Percentiles rank a stretch among this genome's conserved stretches.
phyloP scores from a whole-genome alignment of 176 grass and related monocot species.

The barley (Hordeum vulgare) region DNA sequence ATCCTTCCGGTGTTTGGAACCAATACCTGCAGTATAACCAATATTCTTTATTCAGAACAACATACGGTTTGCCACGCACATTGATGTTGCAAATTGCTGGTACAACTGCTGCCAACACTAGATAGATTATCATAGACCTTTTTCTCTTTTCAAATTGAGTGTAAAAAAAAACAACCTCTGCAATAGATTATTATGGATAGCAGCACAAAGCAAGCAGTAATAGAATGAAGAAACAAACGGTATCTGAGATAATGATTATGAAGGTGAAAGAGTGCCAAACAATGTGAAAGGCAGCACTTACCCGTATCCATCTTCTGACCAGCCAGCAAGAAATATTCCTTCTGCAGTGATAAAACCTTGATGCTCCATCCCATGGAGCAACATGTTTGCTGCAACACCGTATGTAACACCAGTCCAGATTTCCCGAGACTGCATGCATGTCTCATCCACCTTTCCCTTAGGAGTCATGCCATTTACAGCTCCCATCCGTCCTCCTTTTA shows the following conservation, averaged over 20 bases:
- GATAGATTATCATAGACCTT: neutral
- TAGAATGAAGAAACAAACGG: neutral
- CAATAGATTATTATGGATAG: neutral
- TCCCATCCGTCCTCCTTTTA: conserved; percentile 84
- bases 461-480: conserved; percentile 95
- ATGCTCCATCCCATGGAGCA: conserved; percentile 92
- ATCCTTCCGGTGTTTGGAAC: conserved; percentile 96
- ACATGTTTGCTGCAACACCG: conserved; percentile 81
- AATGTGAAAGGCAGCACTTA: conserved; percentile 25
- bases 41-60: neutral
- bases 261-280: neutral
- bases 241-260: neutral
- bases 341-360: conserved; percentile 81
- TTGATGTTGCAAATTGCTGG: neutral
- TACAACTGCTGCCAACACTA: neutral
- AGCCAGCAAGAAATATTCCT: conserved; percentile 77
- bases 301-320: conserved; percentile 97
- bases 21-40: conserved; percentile 54
- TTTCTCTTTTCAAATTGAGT: too few relatives aligned
- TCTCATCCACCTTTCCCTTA: conserved; percentile 75
- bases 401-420: conserved; percentile 99
- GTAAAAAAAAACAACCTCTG: too few relatives aligned
- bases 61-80: neutral
- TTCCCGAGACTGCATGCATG: conserved; percentile 95
- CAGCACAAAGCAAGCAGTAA: neutral